Conservation (phyloP, 495 filamentous ascomycete genomes). For the Neurospora tetraspora region DNA sequence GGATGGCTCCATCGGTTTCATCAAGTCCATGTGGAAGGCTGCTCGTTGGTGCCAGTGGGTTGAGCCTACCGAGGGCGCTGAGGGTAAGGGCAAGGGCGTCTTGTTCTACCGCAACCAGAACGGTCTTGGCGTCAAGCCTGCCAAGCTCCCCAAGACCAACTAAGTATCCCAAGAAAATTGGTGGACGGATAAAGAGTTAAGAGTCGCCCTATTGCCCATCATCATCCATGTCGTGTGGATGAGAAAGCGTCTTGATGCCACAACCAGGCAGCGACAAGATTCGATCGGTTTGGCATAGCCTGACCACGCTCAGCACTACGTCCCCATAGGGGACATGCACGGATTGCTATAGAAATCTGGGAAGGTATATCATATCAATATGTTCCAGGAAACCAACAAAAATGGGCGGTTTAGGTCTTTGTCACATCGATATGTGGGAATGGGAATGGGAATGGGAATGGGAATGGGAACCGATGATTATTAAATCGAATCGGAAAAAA, state of each 20-base stretch:
- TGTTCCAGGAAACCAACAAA: not conserved
- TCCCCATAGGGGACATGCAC: not conserved
- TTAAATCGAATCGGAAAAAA: not conserved
- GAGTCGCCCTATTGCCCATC: not conserved
- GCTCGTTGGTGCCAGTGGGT: constrained; percentile 71
- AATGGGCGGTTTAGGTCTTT: not conserved
- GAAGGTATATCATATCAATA: not conserved
- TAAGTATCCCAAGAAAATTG: not conserved
- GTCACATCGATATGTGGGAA: not conserved
- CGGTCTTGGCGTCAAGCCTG: constrained; percentile 55
- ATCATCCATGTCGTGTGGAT: not conserved
- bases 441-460: not conserved
- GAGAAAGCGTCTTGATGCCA: not conserved
- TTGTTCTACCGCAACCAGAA: constrained; percentile 72
- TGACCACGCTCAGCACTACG: not conserved
- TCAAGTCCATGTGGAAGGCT: constrained; percentile 53
- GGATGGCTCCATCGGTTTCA: constrained; percentile 53
- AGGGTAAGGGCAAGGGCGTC: constrained; percentile 54
- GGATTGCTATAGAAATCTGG: not conserved
- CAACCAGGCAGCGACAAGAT: not conserved
- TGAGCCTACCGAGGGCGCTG: constrained; percentile 54
- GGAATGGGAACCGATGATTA: not conserved
- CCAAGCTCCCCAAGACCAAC: constrained; percentile 11
- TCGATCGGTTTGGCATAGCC: not conserved
- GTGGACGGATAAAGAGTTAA: not conserved